phyloP scores from a whole-genome alignment of 768 basidiomycete genomes.

The Suillus spraguei region DNA sequence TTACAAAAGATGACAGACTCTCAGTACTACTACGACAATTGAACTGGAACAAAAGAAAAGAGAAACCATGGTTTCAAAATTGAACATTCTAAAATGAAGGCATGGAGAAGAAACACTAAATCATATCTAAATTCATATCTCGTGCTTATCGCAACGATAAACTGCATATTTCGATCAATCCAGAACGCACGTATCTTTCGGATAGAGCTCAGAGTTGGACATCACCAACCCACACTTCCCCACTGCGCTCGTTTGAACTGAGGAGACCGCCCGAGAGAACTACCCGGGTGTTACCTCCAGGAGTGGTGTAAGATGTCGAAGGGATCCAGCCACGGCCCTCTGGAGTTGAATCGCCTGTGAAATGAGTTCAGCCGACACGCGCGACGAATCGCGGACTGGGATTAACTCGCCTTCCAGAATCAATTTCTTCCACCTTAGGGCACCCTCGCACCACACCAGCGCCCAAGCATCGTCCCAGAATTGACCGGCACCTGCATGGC shows the following conservation, averaged over 20 bases:
- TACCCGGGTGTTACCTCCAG: slow-evolving; percentile 26
- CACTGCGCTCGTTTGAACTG: slow-evolving; percentile 42
- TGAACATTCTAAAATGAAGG: not conserved
- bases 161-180: too few species aligned
- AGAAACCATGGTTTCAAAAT: not conserved
- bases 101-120: not conserved
- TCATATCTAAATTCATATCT: not conserved
- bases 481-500: slow-evolving; percentile 41
- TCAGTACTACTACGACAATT: not conserved
- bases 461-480: slow-evolving; percentile 45
- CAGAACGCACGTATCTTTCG: not conserved
- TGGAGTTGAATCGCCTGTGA: slow-evolving; percentile 20
- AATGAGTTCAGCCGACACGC: not conserved
- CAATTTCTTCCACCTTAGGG: slow-evolving; percentile 33
- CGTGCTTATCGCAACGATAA: not conserved
- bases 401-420: slow-evolving; percentile 11
- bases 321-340: slow-evolving; percentile 48
- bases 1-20: not conserved
- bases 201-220: slow-evolving; percentile 20
- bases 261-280: slow-evolving; percentile 44
- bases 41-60: not conserved
- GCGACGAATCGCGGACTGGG: not conserved
- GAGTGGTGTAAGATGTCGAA: slow-evolving; percentile 26
- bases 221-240: slow-evolving; percentile 44
- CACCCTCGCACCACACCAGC: slow-evolving; percentile 22